Evolutionary conservation across 768 basidiomycete genomes (phyloP).

Genomic region (Kwoniella shandongensis): DNA sequence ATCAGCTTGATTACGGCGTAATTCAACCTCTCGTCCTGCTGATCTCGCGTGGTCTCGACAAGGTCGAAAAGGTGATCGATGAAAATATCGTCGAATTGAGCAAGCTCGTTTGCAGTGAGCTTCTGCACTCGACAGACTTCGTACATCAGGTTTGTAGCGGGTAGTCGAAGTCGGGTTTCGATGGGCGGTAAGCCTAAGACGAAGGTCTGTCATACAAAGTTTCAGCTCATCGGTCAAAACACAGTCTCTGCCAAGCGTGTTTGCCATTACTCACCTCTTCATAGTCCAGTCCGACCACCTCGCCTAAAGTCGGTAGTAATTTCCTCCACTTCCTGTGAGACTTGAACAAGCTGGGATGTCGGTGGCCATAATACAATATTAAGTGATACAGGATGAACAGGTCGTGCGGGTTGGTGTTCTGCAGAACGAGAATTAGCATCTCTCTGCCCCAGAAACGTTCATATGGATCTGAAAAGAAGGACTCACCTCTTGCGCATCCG

Average conservation of each 20-base stretch:
- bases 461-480: conserved; percentile 4
- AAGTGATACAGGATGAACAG: conserved; percentile 76
- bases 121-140: conserved; percentile 92
- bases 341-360: conserved; percentile 68
- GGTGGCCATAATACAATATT: conserved; percentile 72
- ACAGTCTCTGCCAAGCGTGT: neutral
- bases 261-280: conserved; percentile 67
- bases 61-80: conserved; percentile 88
- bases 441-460: neutral
- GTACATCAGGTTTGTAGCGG: conserved; percentile 76
- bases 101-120: conserved; percentile 71
- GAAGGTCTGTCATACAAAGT: no score
- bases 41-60: conserved; percentile 84
- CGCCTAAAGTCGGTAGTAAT: conserved; percentile 73
- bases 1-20: conserved; percentile 93
- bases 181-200: conserved; percentile 60
- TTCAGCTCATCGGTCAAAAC: no score
- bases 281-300: conserved; percentile 58
- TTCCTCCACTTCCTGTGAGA: conserved; percentile 80
- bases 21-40: conserved; percentile 89
- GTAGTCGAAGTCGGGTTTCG: conserved; percentile 73
- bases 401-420: conserved; percentile 83
- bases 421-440: conserved; percentile 19
- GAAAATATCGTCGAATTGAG: conserved; percentile 81
- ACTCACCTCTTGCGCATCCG: conserved; percentile 68